Evolutionary conservation across 768 basidiomycete genomes (phyloP), one percentile per base, ranked within the genome.

Genomic region (Gloeopeniophorella convolvens): DNA sequence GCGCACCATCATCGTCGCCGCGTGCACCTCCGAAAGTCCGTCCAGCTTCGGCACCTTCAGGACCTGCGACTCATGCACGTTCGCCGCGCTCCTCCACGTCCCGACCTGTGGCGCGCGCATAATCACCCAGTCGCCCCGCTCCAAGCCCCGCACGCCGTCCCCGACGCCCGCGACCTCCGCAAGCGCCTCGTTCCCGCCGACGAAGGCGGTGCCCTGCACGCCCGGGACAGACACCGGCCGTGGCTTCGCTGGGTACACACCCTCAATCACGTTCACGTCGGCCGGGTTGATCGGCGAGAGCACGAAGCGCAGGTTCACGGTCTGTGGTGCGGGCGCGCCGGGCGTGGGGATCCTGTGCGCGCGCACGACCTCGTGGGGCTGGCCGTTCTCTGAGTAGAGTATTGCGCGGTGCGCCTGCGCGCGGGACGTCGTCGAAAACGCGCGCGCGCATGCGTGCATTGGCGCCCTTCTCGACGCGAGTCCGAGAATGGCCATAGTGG

Each of bases 281-380:
- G 89, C 80, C 3, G 88, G 89, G 62, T 91, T 90, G 50, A 91
- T 78, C 8, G 89, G 85, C 5, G 85, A 74, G 18, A 88, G 73
- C 11, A 85, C 68, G 62, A 85, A 79, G 54, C 72, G 75, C 63
- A 91, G 63, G 62, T 86, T 87, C 30, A 81, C 66, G 1, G 82
- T 76, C 48, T 70, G 66, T n/a, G 78, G 70, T 5, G 70, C 59
- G 1, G 87, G 85, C 0, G 73, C 60, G 7, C 78, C 70, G 9
- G 82, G 70, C 1, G 71, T 52, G 0, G 77, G 76, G 58, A 77
- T 80, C 0, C 76, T 73, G 35, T 78, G 53, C 3, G 73, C 71
- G 7, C 65, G 68, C 40, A 91, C 70, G 30, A 86, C 84, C n/a
- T 74, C 62, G 10, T 72, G 55, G 3, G 87, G 85, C 37, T 78